phyloP scores from a whole-genome alignment of 1,284 basidiomycete species.

The Wallemia mellicola region DNA sequence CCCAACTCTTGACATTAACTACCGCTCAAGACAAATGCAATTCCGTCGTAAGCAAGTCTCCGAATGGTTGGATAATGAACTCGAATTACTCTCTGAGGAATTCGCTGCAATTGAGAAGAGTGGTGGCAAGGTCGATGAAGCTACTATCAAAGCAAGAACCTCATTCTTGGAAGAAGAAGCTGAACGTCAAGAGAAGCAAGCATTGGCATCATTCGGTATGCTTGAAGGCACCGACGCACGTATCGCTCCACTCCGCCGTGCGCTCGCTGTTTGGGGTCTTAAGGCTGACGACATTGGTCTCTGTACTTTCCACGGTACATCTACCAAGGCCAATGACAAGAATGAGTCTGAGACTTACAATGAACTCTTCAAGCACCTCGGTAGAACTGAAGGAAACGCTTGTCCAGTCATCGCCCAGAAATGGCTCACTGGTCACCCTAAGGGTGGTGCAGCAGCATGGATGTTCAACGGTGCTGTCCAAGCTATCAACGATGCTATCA shows the following conservation, averaged over 20 bases:
- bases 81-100: slow-evolving; percentile 48
- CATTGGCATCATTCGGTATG: slow-evolving; percentile 70
- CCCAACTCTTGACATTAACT: slow-evolving; percentile 47
- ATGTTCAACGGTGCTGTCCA: slow-evolving; percentile 82
- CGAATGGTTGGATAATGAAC: slow-evolving; percentile 74
- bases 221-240: slow-evolving; percentile 58
- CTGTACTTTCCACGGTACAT: slow-evolving; percentile 34
- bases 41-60: slow-evolving; percentile 82
- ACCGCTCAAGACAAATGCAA: slow-evolving; percentile 61
- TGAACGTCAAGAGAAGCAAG: slow-evolving; percentile 62
- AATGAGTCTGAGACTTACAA: slow-evolving; percentile 96
- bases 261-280: slow-evolving; percentile 84
- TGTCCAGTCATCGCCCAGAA: slow-evolving; percentile 94
- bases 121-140: slow-evolving; percentile 25
- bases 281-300: slow-evolving; percentile 58
- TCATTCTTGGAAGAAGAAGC: slow-evolving; percentile 69
- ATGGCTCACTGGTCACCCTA: slow-evolving; percentile 78
- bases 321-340: slow-evolving; percentile 90
- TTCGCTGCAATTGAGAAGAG: slow-evolving; percentile 27
- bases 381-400: slow-evolving; percentile 71
- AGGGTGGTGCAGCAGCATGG: slow-evolving; percentile 94
- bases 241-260: slow-evolving; percentile 67
- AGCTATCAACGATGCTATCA: slow-evolving; percentile 49
- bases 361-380: slow-evolving; percentile 59
- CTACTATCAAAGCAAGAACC: slow-evolving; percentile 40